phyloP scores from a whole-genome alignment of 768 basidiomycete species.

The Austroboletus eburneus region DNA sequence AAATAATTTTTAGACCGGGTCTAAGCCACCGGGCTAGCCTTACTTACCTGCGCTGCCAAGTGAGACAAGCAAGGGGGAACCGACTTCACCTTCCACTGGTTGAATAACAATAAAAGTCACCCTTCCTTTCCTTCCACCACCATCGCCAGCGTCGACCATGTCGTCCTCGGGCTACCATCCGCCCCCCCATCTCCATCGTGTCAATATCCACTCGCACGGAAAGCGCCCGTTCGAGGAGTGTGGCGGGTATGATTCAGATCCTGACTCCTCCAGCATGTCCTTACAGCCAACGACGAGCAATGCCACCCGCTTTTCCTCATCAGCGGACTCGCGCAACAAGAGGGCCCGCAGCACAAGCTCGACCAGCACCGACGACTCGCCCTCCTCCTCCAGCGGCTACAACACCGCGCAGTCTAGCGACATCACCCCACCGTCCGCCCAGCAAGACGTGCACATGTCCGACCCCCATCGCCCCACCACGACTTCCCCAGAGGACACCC shows the following conservation, averaged over 20 bases:
- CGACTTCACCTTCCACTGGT: no score
- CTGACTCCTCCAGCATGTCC: constrained; percentile 24
- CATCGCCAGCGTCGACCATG: constrained; percentile 19
- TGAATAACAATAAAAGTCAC: constrained; percentile 10
- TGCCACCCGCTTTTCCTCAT: constrained; percentile 19
- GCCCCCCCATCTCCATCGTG: constrained; percentile 21
- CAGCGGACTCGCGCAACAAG: constrained; percentile 37
- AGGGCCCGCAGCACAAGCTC: constrained; percentile 53
- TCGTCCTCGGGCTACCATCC: constrained; percentile 25
- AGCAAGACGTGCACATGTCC: constrained; percentile 48
- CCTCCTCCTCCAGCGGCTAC: constrained; percentile 35
- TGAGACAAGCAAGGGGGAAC: no score
- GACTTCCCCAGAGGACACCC: constrained; percentile 32
- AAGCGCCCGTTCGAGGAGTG: constrained; percentile 33
- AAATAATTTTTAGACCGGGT: not conserved
- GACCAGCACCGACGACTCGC: constrained; percentile 34
- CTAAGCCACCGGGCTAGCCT: no score
- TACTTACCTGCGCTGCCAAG: no score
- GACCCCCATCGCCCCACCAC: constrained; percentile 26
- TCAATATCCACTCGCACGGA: constrained; percentile 24
- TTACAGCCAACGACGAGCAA: constrained; percentile 22
- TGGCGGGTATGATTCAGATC: constrained; percentile 32
- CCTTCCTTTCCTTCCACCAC: constrained; percentile 12
- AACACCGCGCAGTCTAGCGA: constrained; percentile 33
- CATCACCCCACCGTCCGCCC: constrained; percentile 2